A percentile compares a stretch with the other conserved stretches of the same genome.
Evolutionary conservation across 352 stramenopile species (phyloP).

Genomic region (Phytopythium helicoides): DNA sequence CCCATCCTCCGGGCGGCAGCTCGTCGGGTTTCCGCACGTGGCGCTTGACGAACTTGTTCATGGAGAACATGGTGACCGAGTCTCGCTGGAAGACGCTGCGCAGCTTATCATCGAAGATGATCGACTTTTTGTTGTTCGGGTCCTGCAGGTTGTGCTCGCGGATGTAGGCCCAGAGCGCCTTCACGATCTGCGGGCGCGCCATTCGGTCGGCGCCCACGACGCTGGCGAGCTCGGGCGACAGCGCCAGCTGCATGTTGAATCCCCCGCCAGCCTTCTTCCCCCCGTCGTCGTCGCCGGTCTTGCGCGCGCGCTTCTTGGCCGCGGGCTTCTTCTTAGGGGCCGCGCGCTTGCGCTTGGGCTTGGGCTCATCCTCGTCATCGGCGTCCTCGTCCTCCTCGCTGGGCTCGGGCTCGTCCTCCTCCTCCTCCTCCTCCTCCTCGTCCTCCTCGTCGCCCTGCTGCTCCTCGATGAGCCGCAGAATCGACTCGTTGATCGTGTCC

Average conservation of each 20-base stretch:
- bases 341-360: slow-evolving; percentile 15
- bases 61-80: slow-evolving; percentile 86
- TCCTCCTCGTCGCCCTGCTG: slow-evolving; percentile 60
- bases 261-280: slow-evolving; percentile 32
- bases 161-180: slow-evolving; percentile 97
- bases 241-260: slow-evolving; percentile 75
- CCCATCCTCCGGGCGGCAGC: slow-evolving; percentile 61
- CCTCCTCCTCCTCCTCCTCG: slow-evolving; percentile 36
- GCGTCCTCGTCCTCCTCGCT: slow-evolving; percentile 40
- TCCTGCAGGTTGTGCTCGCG: slow-evolving; percentile 94
- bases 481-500: slow-evolving; percentile 81
- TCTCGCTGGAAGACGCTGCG: slow-evolving; percentile 76
- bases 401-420: slow-evolving; percentile 41
- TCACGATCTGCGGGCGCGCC: slow-evolving; percentile 92
- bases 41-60: slow-evolving; percentile 89
- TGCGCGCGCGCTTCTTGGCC: slow-evolving; percentile 58
- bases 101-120: slow-evolving; percentile 89
- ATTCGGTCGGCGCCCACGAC: slow-evolving; percentile 86
- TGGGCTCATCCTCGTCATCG: slow-evolving; percentile 4
- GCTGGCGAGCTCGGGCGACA: slow-evolving; percentile 74
- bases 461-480: slow-evolving; percentile 79
- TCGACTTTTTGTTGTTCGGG: slow-evolving; percentile 92
- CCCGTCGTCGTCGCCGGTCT: slow-evolving; percentile 16
- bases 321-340: slow-evolving; percentile 55
- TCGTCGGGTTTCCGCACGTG: slow-evolving; percentile 78